These are phyloP conservation scores for Sarcodon aspratus DNA, from an alignment of 768 basidiomycete species.

Conservation along the genomic window DNA sequence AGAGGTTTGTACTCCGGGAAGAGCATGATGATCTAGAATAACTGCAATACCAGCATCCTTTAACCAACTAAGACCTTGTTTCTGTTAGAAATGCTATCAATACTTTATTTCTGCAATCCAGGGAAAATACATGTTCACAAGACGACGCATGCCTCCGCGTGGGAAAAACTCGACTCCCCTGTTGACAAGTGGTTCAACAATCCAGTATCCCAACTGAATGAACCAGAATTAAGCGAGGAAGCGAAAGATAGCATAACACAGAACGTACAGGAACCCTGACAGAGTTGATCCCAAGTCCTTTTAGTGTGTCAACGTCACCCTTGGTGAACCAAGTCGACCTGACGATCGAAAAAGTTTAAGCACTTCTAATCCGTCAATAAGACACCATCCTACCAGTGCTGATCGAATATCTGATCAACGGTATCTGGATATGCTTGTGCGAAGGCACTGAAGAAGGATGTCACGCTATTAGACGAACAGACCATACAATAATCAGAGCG, in stretches of 20 bases:
- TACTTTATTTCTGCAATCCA: not conserved
- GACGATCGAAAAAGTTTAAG: not conserved
- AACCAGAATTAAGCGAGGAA: not conserved
- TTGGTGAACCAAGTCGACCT: slow-evolving; percentile 69
- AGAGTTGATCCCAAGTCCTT: slow-evolving; percentile 52
- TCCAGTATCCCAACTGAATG: slow-evolving; percentile 69
- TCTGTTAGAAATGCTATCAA: slow-evolving; percentile 23
- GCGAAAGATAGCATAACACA: not conserved
- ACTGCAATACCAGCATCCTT: slow-evolving; percentile 49
- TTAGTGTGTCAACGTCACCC: slow-evolving; percentile 43
- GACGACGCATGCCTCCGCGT: slow-evolving; percentile 52
- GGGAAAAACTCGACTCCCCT: slow-evolving; percentile 48
- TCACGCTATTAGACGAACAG: too few species aligned
- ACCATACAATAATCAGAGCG: too few species aligned
- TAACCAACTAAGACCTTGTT: slow-evolving; percentile 50
- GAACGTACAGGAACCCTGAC: slow-evolving; percentile 62
- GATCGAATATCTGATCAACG: slow-evolving; percentile 44
- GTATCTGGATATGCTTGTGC: slow-evolving; percentile 46
- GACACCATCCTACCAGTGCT: slow-evolving; percentile 41
- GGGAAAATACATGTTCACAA: slow-evolving; percentile 29
- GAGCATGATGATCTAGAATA: slow-evolving; percentile 61
- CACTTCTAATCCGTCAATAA: not conserved
- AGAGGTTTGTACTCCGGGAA: slow-evolving; percentile 56
- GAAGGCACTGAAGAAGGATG: slow-evolving; percentile 33
- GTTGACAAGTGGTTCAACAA: slow-evolving; percentile 62